Evolutionary conservation across 2,329 filamentous ascomycete genomes (phyloP), one percentile per base, ranked within the genome.

Genomic region (Cadophora luteo-olivacea): DNA sequence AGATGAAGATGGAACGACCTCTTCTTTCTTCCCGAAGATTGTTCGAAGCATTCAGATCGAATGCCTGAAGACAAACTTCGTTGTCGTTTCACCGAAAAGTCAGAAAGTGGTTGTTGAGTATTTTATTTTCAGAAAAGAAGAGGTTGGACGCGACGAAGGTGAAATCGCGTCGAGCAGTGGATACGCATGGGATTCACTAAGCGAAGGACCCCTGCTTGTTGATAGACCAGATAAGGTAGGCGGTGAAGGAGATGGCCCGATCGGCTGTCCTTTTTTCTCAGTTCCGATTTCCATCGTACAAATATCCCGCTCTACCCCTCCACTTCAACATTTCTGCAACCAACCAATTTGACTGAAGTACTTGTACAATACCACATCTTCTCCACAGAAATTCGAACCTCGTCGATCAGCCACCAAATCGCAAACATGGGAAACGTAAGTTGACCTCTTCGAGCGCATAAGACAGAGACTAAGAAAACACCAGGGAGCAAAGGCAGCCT

Each of bases 401-500:
- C 38, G 36, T 4, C 25, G 25, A 25, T 22, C 48, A 61, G 16
- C 41, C 11, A 54, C 41, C 63, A 65, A 54, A 58, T 61, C 61
- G 67, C 61, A 29, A 73, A 69, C n/a, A 75, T 76, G 74, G 75
- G 75, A 71, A 76, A 76, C 70, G 74, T 73, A 73, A 48, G 67
- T 57, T 4, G 22, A 19, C 51, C 24, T n/a, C 22, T 51, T 25
- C n/a, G 12, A 24, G 38, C 41, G 22, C 22, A 45, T 24, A 14
- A 68, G 36, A 61, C 54, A 24, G 36, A 32, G 55, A 48, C 65
- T 71, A 61, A 70, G 38, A 51, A 38, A 22, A 16, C n/a, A 48
- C 65, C 64, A 88, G 86, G 89, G 89, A 82, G 87, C 86, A 80
- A 90, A 88, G 80, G 88, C 89, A 79, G 83, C 85, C 79, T 87